Evolutionary conservation across 2,329 filamentous ascomycete genomes (phyloP), one percentile per base, ranked within the genome.

Genomic region (Aspergillus sp.): DNA sequence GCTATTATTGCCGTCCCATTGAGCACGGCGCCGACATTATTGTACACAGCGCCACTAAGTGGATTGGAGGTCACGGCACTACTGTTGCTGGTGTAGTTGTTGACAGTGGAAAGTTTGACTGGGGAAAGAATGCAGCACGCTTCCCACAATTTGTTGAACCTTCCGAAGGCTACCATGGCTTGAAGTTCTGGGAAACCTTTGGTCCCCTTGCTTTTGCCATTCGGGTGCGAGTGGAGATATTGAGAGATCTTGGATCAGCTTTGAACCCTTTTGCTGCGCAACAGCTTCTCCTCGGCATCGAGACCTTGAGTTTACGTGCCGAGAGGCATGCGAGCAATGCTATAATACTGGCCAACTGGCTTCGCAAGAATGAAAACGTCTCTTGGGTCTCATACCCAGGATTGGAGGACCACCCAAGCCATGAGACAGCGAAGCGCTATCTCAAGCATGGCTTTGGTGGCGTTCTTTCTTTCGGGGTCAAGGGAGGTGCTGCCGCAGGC

Each of bases 351-450:
- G 94, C 94, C 1, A 82, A 84, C 71, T 96, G 92, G 87, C 83
- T 98, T 47, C 88, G 96, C 82, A 86, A 85, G 73, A 94, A 92
- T 80, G 83, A 88, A 55, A 87, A 95, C 71, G 93, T 98, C 51
- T 85, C 85, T 70, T 99, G 94, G 94, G 94, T 98, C 10, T 95
- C 91, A 39, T 98, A 98, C 78, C 93, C 91, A 0, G 95, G 95
- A 19, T 84, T 98, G 4, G 85, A 89, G 78, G 91, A 83, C 81
- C 95, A 98, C 76, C 83, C 86, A 12, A 91, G 87, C 71, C 91
- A 98, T 77, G 85, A 85, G 72, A 77, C 87, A 3, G 95, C 94
- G 43, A 94, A 93, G 84, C 91, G 89, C 80, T 98, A 97, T 76
- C 85, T 98, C 57, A 86, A 85, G 70, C 85, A 89, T 63, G 94